Evolutionary conservation across 495 filamentous ascomycete genomes (phyloP).

Genomic region (Penicillium malachiteum): DNA sequence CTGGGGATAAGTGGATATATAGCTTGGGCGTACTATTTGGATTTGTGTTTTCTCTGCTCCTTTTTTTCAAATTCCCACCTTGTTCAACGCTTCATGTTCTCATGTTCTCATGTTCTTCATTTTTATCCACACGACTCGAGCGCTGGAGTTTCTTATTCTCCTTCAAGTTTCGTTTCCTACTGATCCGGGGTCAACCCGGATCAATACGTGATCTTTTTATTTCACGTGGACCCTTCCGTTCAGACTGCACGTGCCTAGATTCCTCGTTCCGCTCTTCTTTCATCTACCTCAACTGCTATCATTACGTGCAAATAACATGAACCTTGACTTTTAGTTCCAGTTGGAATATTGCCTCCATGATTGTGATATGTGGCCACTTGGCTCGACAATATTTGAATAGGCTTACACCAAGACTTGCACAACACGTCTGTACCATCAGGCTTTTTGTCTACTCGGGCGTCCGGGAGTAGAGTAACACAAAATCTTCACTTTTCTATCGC

Average conservation of each 20-base stretch:
- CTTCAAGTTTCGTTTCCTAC: conserved; percentile 3
- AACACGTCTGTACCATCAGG: background rate
- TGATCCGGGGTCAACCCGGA: too few species aligned
- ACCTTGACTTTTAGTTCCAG: background rate
- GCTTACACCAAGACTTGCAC: conserved; percentile 13
- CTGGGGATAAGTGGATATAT: conserved; percentile 4
- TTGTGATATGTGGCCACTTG: background rate
- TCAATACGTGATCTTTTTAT: background rate
- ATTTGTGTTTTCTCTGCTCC: conserved; percentile 1
- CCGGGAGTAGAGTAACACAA: conserved; percentile 16
- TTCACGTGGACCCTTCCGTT: conserved; percentile 2
- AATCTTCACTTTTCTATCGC: background rate
- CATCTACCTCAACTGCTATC: background rate
- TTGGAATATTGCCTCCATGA: background rate
- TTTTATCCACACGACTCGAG: conserved; percentile 15
- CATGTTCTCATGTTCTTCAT: conserved; percentile 3
- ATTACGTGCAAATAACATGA: conserved; percentile 9
- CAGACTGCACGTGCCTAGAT: conserved; percentile 10
- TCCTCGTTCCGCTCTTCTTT: conserved; percentile 6
- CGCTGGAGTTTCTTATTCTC: conserved; percentile 25
- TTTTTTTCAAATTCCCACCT: conserved; percentile 6
- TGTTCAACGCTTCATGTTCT: background rate
- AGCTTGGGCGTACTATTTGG: conserved; percentile 8
- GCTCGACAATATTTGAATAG: background rate
- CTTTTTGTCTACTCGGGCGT: background rate